Evolutionary conservation across 2,329 filamentous ascomycete genomes (phyloP).

Genomic region (Xylaria sp.): DNA sequence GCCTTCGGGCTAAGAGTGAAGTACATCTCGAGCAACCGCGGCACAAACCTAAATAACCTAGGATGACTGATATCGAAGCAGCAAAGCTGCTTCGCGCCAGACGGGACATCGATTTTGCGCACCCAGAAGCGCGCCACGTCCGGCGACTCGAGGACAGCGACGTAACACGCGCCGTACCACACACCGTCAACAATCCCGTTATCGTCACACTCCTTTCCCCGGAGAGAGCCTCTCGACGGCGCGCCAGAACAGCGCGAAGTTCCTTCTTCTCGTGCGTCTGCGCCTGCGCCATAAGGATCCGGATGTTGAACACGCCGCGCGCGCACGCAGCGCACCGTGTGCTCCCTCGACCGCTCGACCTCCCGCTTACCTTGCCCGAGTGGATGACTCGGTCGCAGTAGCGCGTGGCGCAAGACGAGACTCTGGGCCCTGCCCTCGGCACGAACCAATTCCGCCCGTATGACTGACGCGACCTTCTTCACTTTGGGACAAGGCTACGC

Average conservation of each 20-base stretch:
- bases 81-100: slow-evolving; percentile 46
- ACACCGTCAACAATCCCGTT: slow-evolving; percentile 47
- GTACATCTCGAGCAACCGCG: slow-evolving; percentile 46
- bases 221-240: slow-evolving; percentile 45
- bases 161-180: slow-evolving; percentile 54
- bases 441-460: slow-evolving; percentile 15
- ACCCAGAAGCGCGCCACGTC: slow-evolving; percentile 49
- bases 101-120: slow-evolving; percentile 37
- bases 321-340: slow-evolving; percentile 47
- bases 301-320: slow-evolving; percentile 49
- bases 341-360: slow-evolving; percentile 29
- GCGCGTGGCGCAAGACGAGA: slow-evolving; percentile 52
- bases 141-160: slow-evolving; percentile 49
- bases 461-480: not conserved
- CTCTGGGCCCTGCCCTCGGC: slow-evolving; percentile 36
- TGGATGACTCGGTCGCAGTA: slow-evolving; percentile 53
- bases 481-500: slow-evolving; percentile 47
- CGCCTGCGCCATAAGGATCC: slow-evolving; percentile 49
- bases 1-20: slow-evolving; percentile 44
- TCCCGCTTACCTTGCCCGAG: slow-evolving; percentile 47
- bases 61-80: slow-evolving; percentile 51
- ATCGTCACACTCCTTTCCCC: slow-evolving; percentile 48
- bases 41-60: slow-evolving; percentile 43
- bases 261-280: slow-evolving; percentile 49
- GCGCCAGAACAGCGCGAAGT: slow-evolving; percentile 52